Evolutionary conservation across 257 asterid species (phyloP).

Genomic region (Capsicum pubescens): DNA sequence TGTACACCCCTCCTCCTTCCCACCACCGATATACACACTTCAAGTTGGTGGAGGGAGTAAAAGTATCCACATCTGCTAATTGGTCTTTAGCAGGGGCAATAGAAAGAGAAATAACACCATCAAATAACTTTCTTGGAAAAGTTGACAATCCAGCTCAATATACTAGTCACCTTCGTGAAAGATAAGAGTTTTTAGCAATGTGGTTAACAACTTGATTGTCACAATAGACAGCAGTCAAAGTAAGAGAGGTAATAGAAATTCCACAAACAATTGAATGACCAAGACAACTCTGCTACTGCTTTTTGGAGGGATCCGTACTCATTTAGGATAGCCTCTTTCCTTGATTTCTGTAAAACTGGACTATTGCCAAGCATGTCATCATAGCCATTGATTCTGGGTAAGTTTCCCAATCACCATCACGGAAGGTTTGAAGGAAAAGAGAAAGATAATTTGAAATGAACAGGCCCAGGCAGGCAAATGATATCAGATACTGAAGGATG

Average conservation of each 20-base stretch:
- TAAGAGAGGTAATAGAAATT: background rate
- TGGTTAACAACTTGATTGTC: background rate
- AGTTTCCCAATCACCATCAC: background rate
- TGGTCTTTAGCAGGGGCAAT: background rate
- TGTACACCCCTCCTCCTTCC: background rate
- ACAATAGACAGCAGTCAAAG: background rate
- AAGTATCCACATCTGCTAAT: background rate
- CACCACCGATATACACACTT: no score
- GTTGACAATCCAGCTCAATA: background rate
- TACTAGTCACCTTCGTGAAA: background rate
- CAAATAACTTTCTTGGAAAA: background rate
- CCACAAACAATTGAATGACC: background rate
- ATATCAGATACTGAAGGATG: background rate
- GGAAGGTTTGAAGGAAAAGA: background rate
- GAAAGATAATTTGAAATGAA: background rate
- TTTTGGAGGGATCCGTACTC: background rate
- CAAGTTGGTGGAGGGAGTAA: background rate
- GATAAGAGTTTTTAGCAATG: background rate
- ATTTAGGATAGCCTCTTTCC: background rate
- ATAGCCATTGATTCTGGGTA: conserved; percentile 2
- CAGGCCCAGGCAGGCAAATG: conserved; percentile 3
- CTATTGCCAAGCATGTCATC: background rate
- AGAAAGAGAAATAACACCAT: background rate
- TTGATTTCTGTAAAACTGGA: background rate
- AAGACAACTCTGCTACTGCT: background rate